These are phyloP conservation scores for Solanum sitiens DNA, from an alignment of 257 asterid species.

Conservation along the genomic window DNA sequence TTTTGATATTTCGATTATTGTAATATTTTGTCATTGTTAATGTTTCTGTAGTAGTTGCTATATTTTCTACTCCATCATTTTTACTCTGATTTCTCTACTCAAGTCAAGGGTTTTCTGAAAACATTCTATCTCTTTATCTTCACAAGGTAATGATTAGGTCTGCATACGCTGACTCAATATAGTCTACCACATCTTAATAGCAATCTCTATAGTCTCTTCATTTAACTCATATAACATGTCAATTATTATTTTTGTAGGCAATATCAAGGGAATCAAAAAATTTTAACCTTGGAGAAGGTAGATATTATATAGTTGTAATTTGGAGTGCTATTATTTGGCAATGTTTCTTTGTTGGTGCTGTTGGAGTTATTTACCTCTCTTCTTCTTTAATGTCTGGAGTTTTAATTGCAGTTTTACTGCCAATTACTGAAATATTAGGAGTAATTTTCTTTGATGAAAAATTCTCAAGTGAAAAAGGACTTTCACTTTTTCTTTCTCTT, in stretches of 20 bases:
- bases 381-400: not conserved
- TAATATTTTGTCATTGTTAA: no score
- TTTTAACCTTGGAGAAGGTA: not conserved
- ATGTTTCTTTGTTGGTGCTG: not conserved
- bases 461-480: not conserved
- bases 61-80: not conserved
- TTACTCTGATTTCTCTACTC: no score
- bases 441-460: not conserved
- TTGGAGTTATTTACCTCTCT: not conserved
- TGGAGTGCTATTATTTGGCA: not conserved
- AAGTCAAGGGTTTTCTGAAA: accelerated
- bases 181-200: not conserved
- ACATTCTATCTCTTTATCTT: no score
- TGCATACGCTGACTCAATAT: accelerated
- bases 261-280: not conserved
- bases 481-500: not conserved
- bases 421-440: not conserved
- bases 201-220: not conserved
- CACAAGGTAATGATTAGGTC: accelerated
- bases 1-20: not conserved
- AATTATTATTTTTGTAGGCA: not conserved
- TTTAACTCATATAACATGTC: not conserved
- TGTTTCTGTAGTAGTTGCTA: no score
- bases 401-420: not conserved
- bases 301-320: not conserved